Evolutionary conservation across 495 filamentous ascomycete genomes (phyloP).

Genomic region (Trichoderma virens): DNA sequence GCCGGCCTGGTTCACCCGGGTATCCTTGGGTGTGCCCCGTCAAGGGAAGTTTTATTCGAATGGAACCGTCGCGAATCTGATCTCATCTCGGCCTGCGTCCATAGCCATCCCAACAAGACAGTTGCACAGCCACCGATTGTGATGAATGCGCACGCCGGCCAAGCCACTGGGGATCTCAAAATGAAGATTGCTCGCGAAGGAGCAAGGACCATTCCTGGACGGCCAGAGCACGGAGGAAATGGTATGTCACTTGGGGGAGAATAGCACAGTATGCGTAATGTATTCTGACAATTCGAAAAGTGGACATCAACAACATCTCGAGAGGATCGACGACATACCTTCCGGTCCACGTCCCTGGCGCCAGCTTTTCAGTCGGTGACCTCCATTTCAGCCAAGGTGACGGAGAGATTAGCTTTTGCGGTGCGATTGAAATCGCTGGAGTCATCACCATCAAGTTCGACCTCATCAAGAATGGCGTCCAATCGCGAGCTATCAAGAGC

Average conservation of each 20-base stretch:
- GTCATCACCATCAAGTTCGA: slow-evolving; percentile 86
- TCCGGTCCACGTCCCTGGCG: slow-evolving; percentile 73
- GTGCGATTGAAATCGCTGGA: slow-evolving; percentile 95
- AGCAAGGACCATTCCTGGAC: slow-evolving; percentile 78
- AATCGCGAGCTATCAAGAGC: slow-evolving; percentile 68
- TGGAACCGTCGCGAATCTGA: slow-evolving; percentile 81
- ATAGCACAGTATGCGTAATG: not conserved
- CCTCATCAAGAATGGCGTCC: slow-evolving; percentile 78
- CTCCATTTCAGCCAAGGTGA: slow-evolving; percentile 87
- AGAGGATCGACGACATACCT: slow-evolving; percentile 85
- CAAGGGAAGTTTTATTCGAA: slow-evolving; percentile 51
- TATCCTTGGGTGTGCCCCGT: slow-evolving; percentile 87
- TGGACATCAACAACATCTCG: slow-evolving; percentile 82
- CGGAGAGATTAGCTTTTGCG: slow-evolving; percentile 93
- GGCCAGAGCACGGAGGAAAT: slow-evolving; percentile 55
- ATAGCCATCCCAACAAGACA: slow-evolving; percentile 36
- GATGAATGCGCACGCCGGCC: slow-evolving; percentile 63
- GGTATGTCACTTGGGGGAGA: slow-evolving; percentile 12
- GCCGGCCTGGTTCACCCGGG: slow-evolving; percentile 92
- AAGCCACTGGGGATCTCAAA: slow-evolving; percentile 50
- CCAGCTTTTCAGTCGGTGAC: slow-evolving; percentile 90
- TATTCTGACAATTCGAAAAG: slow-evolving; percentile 40
- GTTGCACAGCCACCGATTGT: slow-evolving; percentile 77
- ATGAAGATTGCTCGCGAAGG: slow-evolving; percentile 79
- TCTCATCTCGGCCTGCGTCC: slow-evolving; percentile 51